Percentiles rank a stretch among this genome's conserved stretches.
Evolutionary conservation across 2,329 filamentous ascomycete genomes (phyloP).

Genomic region (Cercospora nicotianae): DNA sequence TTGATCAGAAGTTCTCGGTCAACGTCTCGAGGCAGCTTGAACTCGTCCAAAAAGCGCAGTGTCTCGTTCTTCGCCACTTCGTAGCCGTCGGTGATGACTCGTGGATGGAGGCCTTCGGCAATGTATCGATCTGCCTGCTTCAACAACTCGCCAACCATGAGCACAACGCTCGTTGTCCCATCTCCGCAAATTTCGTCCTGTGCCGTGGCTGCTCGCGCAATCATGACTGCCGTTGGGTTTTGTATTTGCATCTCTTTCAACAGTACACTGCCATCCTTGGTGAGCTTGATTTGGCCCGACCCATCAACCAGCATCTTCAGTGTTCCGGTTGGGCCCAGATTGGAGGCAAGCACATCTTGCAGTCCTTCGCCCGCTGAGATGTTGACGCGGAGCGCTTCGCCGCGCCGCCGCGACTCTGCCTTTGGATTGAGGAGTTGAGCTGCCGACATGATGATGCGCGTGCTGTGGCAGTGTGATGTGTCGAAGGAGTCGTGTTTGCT

Average conservation of each 20-base stretch:
- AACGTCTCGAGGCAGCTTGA: constrained; percentile 85
- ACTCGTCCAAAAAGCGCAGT: constrained; percentile 89
- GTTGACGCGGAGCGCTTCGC: constrained; percentile 95
- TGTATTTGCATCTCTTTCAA: constrained; percentile 85
- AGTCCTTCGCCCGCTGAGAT: constrained; percentile 90
- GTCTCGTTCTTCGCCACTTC: constrained; percentile 94
- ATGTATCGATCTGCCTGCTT: constrained; percentile 98
- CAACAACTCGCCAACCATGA: constrained; percentile 91
- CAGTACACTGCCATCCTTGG: constrained; percentile 94
- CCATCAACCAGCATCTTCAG: constrained; percentile 85
- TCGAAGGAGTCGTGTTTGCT: not conserved
- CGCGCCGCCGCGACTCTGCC: constrained; percentile 95
- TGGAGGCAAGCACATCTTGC: constrained; percentile 81
- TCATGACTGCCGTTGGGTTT: constrained; percentile 91
- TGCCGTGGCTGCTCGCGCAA: constrained; percentile 81
- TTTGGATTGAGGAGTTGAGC: constrained; percentile 98
- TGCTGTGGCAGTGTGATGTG: constrained; percentile 5
- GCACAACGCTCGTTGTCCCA: constrained; percentile 92
- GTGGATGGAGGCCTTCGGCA: constrained; percentile 90
- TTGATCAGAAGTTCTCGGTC: constrained; percentile 92
- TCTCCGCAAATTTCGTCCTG: constrained; percentile 99
- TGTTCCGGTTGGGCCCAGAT: constrained; percentile 88
- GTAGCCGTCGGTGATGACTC: constrained; percentile 96
- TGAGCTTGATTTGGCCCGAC: constrained; percentile 84
- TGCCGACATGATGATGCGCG: constrained; percentile 70